phyloP scores from a whole-genome alignment of 305 asterid species.

The Solanum chacoense region DNA sequence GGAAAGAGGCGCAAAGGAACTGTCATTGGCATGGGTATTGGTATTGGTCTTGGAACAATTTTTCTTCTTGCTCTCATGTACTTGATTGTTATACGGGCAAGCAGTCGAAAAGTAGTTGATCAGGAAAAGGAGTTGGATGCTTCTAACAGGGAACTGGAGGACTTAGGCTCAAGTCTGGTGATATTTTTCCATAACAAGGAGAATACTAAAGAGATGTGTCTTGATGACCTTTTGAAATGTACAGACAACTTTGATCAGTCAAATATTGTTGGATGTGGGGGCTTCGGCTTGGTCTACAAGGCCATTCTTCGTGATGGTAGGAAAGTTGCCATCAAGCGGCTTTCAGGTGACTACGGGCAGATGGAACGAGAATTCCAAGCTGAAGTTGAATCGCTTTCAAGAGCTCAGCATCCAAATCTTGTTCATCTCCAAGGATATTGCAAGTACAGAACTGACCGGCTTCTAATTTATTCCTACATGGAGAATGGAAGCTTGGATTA shows the following conservation, averaged over 20 bases:
- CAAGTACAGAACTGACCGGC: slow-evolving; percentile 47
- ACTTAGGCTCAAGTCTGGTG: slow-evolving; percentile 34
- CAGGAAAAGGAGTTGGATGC: slow-evolving; percentile 22
- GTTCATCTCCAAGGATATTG: slow-evolving; percentile 90
- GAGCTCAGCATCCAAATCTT: slow-evolving; percentile 79
- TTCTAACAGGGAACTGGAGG: slow-evolving; percentile 29
- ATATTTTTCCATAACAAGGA: slow-evolving; percentile 42
- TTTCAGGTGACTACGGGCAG: slow-evolving; percentile 87
- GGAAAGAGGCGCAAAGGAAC: slow-evolving; percentile 17
- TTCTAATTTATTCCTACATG: slow-evolving; percentile 80
- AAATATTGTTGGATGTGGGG: slow-evolving; percentile 91
- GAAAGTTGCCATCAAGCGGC: slow-evolving; percentile 84
- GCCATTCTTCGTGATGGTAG: slow-evolving; percentile 61
- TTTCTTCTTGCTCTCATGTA: slow-evolving; percentile 27
- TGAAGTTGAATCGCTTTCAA: slow-evolving; percentile 82
- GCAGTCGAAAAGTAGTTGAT: slow-evolving; percentile 22
- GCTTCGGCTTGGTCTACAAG: slow-evolving; percentile 76
- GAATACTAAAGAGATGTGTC: slow-evolving; percentile 19
- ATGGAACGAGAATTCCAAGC: slow-evolving; percentile 95
- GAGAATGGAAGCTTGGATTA: slow-evolving; percentile 93
- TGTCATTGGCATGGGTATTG: slow-evolving; percentile 40
- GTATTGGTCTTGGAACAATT: slow-evolving; percentile 43
- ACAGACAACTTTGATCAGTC: slow-evolving; percentile 76
- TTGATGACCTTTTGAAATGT: slow-evolving; percentile 46
- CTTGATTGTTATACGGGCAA: slow-evolving; percentile 24